phyloP scores from a whole-genome alignment of 352 stramenopile species.

The Pythium sp. region DNA sequence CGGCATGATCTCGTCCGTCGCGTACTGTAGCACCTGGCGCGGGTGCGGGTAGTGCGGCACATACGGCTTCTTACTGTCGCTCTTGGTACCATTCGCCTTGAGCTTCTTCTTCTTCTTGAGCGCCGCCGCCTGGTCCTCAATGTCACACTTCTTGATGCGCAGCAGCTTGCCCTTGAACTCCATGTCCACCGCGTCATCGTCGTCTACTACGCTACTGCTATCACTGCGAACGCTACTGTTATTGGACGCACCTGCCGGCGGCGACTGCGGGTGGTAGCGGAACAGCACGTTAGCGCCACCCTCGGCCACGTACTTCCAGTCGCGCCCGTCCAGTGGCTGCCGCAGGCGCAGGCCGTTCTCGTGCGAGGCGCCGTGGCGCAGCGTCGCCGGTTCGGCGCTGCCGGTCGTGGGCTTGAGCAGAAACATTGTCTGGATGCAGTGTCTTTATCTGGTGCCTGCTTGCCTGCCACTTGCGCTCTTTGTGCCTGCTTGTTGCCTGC shows the following conservation, averaged over 20 bases:
- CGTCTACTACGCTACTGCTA: neutral
- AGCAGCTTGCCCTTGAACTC: conserved; percentile 75
- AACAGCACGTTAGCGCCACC: conserved; percentile 86
- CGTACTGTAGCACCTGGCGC: conserved; percentile 66
- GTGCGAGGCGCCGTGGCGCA: neutral
- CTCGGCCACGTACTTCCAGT: conserved; percentile 88
- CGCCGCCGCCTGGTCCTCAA: conserved; percentile 19
- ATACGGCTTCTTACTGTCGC: conserved; percentile 28
- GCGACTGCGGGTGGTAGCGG: conserved; percentile 46
- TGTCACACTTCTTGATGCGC: conserved; percentile 84
- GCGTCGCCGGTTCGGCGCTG: neutral
- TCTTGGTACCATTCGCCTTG: conserved; percentile 2
- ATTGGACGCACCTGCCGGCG: neutral
- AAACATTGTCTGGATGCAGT: conserved; percentile 34
- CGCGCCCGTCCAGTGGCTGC: conserved; percentile 31
- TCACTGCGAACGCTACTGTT: neutral
- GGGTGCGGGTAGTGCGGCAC: conserved; percentile 70
- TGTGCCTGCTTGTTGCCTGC: neutral
- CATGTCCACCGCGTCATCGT: conserved; percentile 7
- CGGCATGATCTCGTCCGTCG: conserved; percentile 70
- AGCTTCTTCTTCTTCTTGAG: conserved; percentile 28
- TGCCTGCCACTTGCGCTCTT: neutral
- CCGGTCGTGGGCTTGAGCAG: conserved; percentile 37
- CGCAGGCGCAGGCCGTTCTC: conserved; percentile 16
- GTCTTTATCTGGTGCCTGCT: neutral